Evolutionary conservation across 768 basidiomycete species (phyloP).

Genomic region (Cubamyces sp.): DNA sequence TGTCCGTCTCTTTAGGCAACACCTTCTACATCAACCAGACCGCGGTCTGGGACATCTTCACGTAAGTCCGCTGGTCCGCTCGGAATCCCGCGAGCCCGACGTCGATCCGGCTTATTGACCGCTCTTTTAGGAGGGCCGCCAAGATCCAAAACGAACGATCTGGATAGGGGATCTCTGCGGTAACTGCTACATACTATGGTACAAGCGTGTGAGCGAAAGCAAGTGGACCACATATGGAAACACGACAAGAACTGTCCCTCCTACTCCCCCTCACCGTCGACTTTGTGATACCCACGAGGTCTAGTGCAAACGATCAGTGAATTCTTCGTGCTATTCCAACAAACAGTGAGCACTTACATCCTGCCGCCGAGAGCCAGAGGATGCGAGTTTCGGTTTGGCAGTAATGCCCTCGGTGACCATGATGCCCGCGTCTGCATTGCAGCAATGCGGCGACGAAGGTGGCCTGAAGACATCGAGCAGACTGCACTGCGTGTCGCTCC

Average conservation of each 20-base stretch:
- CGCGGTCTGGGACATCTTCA: slow-evolving; percentile 54
- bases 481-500: slow-evolving; percentile 47
- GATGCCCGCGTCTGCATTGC: slow-evolving; percentile 4
- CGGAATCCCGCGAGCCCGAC: not conserved
- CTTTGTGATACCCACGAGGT: not conserved
- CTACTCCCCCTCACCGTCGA: not conserved
- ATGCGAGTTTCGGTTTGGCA: not conserved
- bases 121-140: slow-evolving; percentile 29
- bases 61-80: slow-evolving; percentile 37
- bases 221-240: not conserved
- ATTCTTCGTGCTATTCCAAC: not conserved
- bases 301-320: not conserved
- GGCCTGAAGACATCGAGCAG: slow-evolving; percentile 32
- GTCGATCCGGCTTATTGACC: slow-evolving; percentile 9
- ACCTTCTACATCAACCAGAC: slow-evolving; percentile 59
- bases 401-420: slow-evolving; percentile 26
- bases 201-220: slow-evolving; percentile 7
- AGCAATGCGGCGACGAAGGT: slow-evolving; percentile 1
- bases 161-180: slow-evolving; percentile 19
- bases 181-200: slow-evolving; percentile 14
- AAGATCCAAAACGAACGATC: slow-evolving; percentile 25
- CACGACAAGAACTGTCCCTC: not conserved
- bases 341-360: not conserved
- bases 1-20: slow-evolving; percentile 40
- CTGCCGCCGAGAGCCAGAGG: not conserved